Evolutionary conservation across 495 filamentous ascomycete species (phyloP).

Genomic region (Pseudevernia furfuracea): DNA sequence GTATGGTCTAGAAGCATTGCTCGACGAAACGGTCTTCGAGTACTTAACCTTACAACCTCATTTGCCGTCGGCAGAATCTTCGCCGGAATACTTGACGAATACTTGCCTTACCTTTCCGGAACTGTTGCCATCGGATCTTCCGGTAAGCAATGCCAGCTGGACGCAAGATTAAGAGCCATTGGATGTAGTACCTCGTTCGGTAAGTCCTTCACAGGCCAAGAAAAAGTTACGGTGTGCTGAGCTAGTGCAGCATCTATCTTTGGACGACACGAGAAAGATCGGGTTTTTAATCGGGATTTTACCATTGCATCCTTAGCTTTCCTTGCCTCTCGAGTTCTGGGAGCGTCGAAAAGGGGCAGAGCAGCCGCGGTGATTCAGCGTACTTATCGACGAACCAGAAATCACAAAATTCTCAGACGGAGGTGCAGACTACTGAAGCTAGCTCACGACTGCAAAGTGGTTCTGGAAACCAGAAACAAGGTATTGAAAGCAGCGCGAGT

Average conservation of each 20-base stretch:
- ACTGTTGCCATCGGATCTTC: background rate
- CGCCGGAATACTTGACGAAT: conserved; percentile 52
- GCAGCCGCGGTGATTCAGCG: conserved; percentile 42
- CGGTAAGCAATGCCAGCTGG: conserved; percentile 17
- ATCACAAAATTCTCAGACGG: conserved; percentile 28
- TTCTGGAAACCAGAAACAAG: conserved; percentile 34
- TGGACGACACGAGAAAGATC: conserved; percentile 26
- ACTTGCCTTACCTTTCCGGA: conserved; percentile 35
- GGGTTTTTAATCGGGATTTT: conserved; percentile 42
- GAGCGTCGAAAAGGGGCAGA: conserved; percentile 38
- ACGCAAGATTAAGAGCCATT: conserved; percentile 29
- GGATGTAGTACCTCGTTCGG: conserved; percentile 31
- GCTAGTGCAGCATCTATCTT: conserved; percentile 30
- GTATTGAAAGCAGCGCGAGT: conserved; percentile 45
- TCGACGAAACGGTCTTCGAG: conserved; percentile 36
- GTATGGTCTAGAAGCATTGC: conserved; percentile 49
- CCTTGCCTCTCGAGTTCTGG: conserved; percentile 55
- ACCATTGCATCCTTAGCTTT: conserved; percentile 51
- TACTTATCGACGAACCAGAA: conserved; percentile 35
- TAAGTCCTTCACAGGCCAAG: background rate
- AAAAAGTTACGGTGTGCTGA: background rate
- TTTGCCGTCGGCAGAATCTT: conserved; percentile 53
- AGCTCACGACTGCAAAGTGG: conserved; percentile 40
- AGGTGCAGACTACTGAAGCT: conserved; percentile 39
- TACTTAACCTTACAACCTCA: conserved; percentile 52